Percentiles rank a stretch among this genome's conserved stretches.
Evolutionary conservation across 306 rosid genomes (phyloP).

Genomic region (Cucurbita moschata): DNA sequence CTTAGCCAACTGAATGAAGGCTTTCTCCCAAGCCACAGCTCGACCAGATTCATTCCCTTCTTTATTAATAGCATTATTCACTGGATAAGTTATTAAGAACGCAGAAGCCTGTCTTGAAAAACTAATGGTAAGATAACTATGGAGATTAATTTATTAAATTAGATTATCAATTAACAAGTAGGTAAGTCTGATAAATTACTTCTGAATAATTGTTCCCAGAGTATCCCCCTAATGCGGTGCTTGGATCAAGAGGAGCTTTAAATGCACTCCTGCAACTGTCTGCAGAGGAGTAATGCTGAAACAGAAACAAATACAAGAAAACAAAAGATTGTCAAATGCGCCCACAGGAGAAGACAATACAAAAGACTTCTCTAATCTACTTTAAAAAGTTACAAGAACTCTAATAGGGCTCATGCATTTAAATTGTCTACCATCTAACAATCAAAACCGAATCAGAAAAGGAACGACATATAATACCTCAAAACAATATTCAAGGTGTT

Average conservation of each 20-base stretch:
- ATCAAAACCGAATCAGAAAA: neutral
- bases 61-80: conserved; percentile 61
- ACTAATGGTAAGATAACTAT: conserved; percentile 19
- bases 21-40: conserved; percentile 94
- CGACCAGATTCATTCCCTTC: conserved; percentile 53
- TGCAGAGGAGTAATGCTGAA: conserved; percentile 92
- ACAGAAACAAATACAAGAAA: neutral
- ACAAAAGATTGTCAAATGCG: conserved; percentile 2
- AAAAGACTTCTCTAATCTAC: neutral
- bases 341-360: neutral
- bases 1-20: conserved; percentile 80
- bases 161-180: neutral
- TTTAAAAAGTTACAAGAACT: neutral
- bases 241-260: conserved; percentile 91
- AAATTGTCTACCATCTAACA: neutral
- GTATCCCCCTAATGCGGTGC: conserved; percentile 94
- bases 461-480: conserved; percentile 32
- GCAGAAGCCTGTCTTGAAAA: conserved; percentile 74
- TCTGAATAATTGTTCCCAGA: conserved; percentile 67
- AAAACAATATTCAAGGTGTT: conserved; percentile 81
- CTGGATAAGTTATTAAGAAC: conserved; percentile 73
- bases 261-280: conserved; percentile 86
- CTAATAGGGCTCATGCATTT: neutral
- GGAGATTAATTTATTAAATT: neutral
- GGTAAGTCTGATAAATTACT: conserved; percentile 27